Base-by-base conservation (phyloP, 225 moss, liverwort and hornwort species). In the Sphagnum contortum region DNA sequence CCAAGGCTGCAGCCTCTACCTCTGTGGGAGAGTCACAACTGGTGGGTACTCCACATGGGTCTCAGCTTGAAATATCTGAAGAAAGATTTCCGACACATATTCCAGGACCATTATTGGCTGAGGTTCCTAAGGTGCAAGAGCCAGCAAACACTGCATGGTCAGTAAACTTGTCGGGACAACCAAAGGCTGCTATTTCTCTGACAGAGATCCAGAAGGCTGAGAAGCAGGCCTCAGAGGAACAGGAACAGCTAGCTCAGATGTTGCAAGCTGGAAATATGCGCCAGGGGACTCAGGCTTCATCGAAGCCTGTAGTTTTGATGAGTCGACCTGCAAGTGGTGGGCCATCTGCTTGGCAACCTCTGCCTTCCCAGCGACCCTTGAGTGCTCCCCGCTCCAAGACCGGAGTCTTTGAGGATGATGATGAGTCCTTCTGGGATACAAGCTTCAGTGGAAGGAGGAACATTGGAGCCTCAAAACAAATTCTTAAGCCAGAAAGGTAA, bases 371-470 rank as follows among this genome's bases (percentile, higher is more conserved):
- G 64, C 77, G 55, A 68, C 73, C 9, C 71, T 76, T 78, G 52
- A 57, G 57, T 66, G 57, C 6, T 13, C 9, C 56, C 8, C 59
- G 67, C 10, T 58, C 67, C 49, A 67, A 67, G 49, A 48, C 72
- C 71, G 75, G 54, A 67, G 76, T 76, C 61, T 81, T 84, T 69
- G 77, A 84, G 67, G 84, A 84, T 12, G 84, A 84, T 12, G 84
- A 84, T n/a, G 84, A 84, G 65, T 71, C 81, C 51, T 84, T 84
- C 59, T 84, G 84, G 84, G 96, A 98, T 78, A 93, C 93, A 69
- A 74, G 90, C 72, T 87, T 87, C 80, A 90, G 90, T 73, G 77
- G 87, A 59, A 91, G 87, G 29, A 29, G 29, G 29, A 29, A 29
- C 29, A 29, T 29, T 29, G 29, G 29, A 29, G 29, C 29, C 29